Evolutionary conservation across 225 moss, liverwort and hornwort species (phyloP).

Genomic region (Sphagnum tenellum): DNA sequence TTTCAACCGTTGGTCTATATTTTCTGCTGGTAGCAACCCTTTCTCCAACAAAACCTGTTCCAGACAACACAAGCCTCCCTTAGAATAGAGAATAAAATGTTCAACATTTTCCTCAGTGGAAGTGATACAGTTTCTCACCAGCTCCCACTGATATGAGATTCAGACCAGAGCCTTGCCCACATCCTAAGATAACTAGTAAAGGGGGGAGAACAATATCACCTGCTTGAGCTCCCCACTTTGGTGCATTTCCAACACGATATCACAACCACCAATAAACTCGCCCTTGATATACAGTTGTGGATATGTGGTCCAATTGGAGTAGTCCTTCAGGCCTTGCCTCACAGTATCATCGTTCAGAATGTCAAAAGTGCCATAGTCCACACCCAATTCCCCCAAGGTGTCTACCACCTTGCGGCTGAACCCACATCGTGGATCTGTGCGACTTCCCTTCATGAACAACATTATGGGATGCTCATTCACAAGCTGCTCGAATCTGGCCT

Average conservation of each 20-base stretch:
- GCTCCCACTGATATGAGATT: too few relatives aligned
- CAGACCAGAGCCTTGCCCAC: too few relatives aligned
- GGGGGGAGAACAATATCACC: slow-evolving; percentile 1
- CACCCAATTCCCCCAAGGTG: slow-evolving; percentile 30
- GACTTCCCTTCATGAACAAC: slow-evolving; percentile 52
- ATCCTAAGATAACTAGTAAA: too few relatives aligned
- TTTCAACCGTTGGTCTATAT: slow-evolving; percentile 31
- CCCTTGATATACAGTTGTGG: slow-evolving; percentile 52
- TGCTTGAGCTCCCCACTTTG: slow-evolving; percentile 43
- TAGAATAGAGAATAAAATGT: too few relatives aligned
- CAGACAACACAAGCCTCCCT: too few relatives aligned
- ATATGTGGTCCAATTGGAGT: slow-evolving; percentile 52
- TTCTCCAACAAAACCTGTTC: slow-evolving; percentile 34
- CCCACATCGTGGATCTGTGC: slow-evolving; percentile 34
- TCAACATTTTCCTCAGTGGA: too few relatives aligned
- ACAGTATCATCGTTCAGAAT: slow-evolving; percentile 42
- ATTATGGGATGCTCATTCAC: slow-evolving; percentile 22
- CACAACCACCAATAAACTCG: slow-evolving; percentile 48
- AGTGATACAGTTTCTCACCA: too few relatives aligned
- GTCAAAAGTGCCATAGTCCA: slow-evolving; percentile 40
- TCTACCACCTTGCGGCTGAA: slow-evolving; percentile 58
- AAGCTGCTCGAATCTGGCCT: slow-evolving; percentile 13
- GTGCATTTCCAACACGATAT: slow-evolving; percentile 54
- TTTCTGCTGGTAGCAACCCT: slow-evolving; percentile 31
- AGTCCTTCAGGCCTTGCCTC: slow-evolving; percentile 39